Conservation (phyloP, 805 yeast species). For the Yarrowia sp. region DNA sequence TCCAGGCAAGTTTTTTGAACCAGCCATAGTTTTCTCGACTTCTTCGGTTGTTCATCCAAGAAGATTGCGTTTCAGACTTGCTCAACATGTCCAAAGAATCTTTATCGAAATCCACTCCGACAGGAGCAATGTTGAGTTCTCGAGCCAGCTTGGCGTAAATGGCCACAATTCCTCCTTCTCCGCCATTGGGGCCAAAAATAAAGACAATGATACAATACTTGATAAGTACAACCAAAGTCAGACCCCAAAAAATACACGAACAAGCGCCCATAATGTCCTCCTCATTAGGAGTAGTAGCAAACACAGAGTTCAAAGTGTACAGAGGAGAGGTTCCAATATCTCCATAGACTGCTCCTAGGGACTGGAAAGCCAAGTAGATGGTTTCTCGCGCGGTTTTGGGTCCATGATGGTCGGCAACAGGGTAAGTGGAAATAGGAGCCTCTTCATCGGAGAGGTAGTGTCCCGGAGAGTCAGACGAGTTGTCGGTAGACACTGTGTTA, state of each 20-base stretch:
- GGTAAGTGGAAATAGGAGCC: neutral
- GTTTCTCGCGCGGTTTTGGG: neutral
- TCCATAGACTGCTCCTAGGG: conserved; percentile 62
- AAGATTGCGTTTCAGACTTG: conserved; percentile 36
- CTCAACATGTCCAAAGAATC: conserved; percentile 17
- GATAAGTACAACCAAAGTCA: conserved; percentile 50
- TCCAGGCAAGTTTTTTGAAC: neutral
- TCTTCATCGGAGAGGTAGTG: neutral
- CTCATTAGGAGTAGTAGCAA: neutral
- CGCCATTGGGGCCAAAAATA: conserved; percentile 50
- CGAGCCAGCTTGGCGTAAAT: conserved; percentile 57
- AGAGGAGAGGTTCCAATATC: conserved; percentile 19
- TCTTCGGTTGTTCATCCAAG: conserved; percentile 28
- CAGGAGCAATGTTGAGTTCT: conserved; percentile 36
- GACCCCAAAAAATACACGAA: conserved; percentile 48
- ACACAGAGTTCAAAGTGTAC: conserved; percentile 8
- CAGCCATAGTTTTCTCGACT: neutral
- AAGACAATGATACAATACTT: conserved; percentile 53
- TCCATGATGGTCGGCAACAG: neutral
- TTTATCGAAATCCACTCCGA: conserved; percentile 12
- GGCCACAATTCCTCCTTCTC: conserved; percentile 66
- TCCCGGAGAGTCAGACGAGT: neutral
- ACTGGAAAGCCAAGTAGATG: conserved; percentile 40
- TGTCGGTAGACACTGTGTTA: neutral
- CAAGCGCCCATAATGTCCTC: conserved; percentile 13